Evolutionary conservation across 306 rosid species (phyloP), one percentile per base, ranked within the genome.

Genomic region (Arachis hypogaea): DNA sequence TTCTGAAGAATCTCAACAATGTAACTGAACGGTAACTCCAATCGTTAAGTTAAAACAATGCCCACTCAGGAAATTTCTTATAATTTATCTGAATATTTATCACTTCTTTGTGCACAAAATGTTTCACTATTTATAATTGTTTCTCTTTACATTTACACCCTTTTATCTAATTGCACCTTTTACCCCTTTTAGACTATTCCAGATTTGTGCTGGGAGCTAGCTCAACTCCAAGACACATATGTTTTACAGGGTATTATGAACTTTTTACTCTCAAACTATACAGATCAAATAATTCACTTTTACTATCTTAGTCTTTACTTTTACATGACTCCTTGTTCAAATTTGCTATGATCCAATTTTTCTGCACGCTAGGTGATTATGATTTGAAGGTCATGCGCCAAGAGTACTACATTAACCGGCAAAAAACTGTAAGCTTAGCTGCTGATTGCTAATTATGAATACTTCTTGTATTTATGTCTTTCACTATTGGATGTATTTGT

Each of bases 381-480:
- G 99, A 94, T 82, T 85, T 94, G 81, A 94, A 94, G 86, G 96
- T 94, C 86, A 88, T 92, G 96, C 93, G 99, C 71, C 99, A 94
- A 81, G 97, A 94, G 86, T 88, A 84, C 82, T 94, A 94, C 67
- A 92, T 94, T 74, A 89, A 85, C 67, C 75, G 89, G 63, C 99
- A 94, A 77, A 94, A 92, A 90, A 84, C 93, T 59, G 99, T 94
- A 92, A 60, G 80, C 57, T 75, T 64, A 66, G 14, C 79, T 45
- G 40, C 68, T 75, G 60, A 55, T 63, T 74, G 68, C 67, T 50
- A 11, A 29, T 61, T 59, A 11, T 69, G 42, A 63, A 10, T 71
- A 3, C 16, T 28, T 63, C 74, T 9, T 69, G 51, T 59, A 33
- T 51, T 63, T 81, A 44, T 76, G 7, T 49, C 59, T 66, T 42